phyloP scores from a whole-genome alignment of 106 monocot genomes.

The Platanthera guangdongensis region DNA sequence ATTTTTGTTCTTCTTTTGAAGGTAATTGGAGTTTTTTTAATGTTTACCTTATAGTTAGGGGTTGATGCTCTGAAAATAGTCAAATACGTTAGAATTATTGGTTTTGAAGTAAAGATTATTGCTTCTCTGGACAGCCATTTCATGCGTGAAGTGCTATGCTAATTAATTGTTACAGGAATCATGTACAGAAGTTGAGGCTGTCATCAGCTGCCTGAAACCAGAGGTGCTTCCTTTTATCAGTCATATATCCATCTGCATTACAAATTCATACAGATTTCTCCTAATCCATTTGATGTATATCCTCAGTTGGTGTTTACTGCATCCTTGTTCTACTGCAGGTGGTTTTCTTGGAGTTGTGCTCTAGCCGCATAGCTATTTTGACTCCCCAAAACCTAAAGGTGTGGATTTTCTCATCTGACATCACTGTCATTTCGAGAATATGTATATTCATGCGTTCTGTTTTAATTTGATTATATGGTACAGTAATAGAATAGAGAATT shows the following conservation, averaged over 20 bases:
- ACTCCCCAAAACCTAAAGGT: slow-evolving; percentile 66
- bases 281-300: not conserved
- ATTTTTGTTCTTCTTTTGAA: not conserved
- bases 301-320: not conserved
- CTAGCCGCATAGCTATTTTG: slow-evolving; percentile 72
- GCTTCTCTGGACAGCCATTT: not conserved
- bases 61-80: not conserved
- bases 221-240: slow-evolving; percentile 61
- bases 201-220: slow-evolving; percentile 84
- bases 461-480: not conserved
- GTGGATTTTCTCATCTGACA: not conserved
- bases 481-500: not conserved
- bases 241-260: slow-evolving; percentile 27
- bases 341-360: slow-evolving; percentile 92
- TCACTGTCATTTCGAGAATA: not conserved
- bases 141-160: not conserved
- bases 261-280: not conserved
- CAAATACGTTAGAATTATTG: not conserved
- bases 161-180: slow-evolving; percentile 57
- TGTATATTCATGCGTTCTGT: not conserved
- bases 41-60: not conserved
- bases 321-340: slow-evolving; percentile 35
- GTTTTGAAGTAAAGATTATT: not conserved
- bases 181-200: slow-evolving; percentile 69
- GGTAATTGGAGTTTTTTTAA: not conserved